phyloP scores from a whole-genome alignment of 2,329 filamentous ascomycete species.

The Chaetomium globosum region DNA sequence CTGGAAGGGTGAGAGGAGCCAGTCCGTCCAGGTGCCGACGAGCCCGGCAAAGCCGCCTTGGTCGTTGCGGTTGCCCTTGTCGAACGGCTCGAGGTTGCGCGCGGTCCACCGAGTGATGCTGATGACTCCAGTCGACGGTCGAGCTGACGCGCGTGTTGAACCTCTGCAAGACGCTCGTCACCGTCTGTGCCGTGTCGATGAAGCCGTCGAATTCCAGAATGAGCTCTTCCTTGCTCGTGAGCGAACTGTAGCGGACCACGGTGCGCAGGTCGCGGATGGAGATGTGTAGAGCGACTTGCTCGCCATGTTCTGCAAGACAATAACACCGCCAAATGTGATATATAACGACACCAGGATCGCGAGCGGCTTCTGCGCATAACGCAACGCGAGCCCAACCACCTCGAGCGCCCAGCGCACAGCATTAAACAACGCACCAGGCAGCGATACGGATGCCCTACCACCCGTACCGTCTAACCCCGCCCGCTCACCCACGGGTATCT shows the following conservation, averaged over 20 bases:
- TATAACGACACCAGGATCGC: slow-evolving; percentile 64
- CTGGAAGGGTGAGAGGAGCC: slow-evolving; percentile 65
- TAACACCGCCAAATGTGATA: slow-evolving; percentile 59
- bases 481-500: slow-evolving; percentile 27
- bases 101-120: slow-evolving; percentile 76
- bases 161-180: slow-evolving; percentile 67
- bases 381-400: slow-evolving; percentile 61
- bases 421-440: slow-evolving; percentile 47
- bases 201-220: slow-evolving; percentile 76
- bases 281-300: slow-evolving; percentile 61
- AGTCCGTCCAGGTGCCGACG: slow-evolving; percentile 47
- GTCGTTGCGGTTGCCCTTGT: slow-evolving; percentile 48
- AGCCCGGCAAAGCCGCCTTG: slow-evolving; percentile 37
- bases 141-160: slow-evolving; percentile 78
- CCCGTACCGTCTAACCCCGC: slow-evolving; percentile 37
- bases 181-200: slow-evolving; percentile 66
- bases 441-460: slow-evolving; percentile 41
- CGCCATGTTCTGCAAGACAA: slow-evolving; percentile 64
- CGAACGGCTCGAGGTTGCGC: slow-evolving; percentile 61
- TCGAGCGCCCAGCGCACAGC: slow-evolving; percentile 55
- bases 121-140: slow-evolving; percentile 73
- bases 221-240: slow-evolving; percentile 70
- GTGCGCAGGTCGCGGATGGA: slow-evolving; percentile 74
- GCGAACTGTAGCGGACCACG: slow-evolving; percentile 69
- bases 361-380: slow-evolving; percentile 65